phyloP scores from a whole-genome alignment of 2,329 filamentous ascomycete genomes.

The Aspergillus felis region DNA sequence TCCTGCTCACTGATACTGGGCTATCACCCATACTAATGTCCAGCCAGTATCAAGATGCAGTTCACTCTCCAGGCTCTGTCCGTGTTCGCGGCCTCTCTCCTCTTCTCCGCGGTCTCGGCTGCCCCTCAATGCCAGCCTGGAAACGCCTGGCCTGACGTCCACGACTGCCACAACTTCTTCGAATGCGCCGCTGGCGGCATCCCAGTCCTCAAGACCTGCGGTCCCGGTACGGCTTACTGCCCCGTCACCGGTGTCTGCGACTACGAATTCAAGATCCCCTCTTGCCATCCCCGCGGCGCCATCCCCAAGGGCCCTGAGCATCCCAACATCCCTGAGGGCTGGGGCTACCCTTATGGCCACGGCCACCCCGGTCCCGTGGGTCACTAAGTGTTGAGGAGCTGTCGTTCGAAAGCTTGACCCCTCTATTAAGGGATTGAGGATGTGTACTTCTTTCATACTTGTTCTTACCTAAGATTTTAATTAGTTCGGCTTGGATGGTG shows the following conservation, averaged over 20 bases:
- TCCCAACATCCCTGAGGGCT: too few species aligned
- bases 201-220: conserved; percentile 8
- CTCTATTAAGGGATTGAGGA: neutral
- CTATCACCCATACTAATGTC: neutral
- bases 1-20: neutral
- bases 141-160: conserved; percentile 6
- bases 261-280: conserved; percentile 3
- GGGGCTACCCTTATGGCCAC: neutral
- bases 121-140: neutral
- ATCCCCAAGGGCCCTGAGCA: too few species aligned
- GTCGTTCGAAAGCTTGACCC: neutral
- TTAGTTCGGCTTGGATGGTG: neutral
- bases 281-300: conserved; percentile 1
- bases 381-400: neutral
- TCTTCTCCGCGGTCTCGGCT: neutral
- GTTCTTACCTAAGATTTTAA: neutral
- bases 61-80: neutral
- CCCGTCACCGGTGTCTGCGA: conserved; percentile 5
- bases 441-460: neutral
- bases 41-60: neutral
- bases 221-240: conserved; percentile 9
- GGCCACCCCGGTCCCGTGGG: neutral
- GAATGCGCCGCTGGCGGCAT: conserved; percentile 7
- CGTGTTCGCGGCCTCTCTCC: neutral
- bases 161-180: conserved; percentile 9